Evolutionary conservation across 345 rosid genomes (phyloP).

Genomic region (Euclidium syriacum): DNA sequence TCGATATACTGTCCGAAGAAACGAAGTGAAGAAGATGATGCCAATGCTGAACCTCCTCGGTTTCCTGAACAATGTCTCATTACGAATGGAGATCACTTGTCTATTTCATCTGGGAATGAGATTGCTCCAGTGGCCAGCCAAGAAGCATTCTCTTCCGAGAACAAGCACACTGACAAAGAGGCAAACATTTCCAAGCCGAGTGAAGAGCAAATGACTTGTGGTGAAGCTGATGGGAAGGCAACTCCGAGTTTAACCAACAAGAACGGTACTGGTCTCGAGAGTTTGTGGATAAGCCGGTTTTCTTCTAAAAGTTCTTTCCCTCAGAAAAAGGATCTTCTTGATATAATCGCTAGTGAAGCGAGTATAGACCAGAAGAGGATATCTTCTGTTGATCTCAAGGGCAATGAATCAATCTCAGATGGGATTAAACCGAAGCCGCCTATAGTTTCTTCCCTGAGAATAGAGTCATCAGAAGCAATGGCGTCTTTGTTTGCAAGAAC

Average conservation of each 20-base stretch:
- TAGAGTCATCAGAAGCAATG: slow-evolving; percentile 54
- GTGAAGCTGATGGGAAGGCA: slow-evolving; percentile 36
- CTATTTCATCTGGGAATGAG: slow-evolving; percentile 30
- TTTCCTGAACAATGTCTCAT: slow-evolving; percentile 30
- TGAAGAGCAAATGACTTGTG: slow-evolving; percentile 15
- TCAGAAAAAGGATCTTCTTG: not conserved
- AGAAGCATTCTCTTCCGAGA: slow-evolving; percentile 29
- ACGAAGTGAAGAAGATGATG: slow-evolving; percentile 33
- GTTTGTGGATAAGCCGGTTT: slow-evolving; percentile 78
- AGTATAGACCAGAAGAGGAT: too few species aligned
- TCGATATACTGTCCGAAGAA: slow-evolving; percentile 57
- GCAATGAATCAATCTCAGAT: slow-evolving; percentile 11
- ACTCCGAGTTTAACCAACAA: slow-evolving; percentile 26
- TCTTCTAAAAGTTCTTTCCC: slow-evolving; percentile 38
- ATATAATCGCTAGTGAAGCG: not conserved
- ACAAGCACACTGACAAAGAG: slow-evolving; percentile 33
- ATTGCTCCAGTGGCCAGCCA: slow-evolving; percentile 24
- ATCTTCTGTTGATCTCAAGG: too few species aligned
- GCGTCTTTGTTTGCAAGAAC: slow-evolving; percentile 64
- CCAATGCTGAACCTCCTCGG: slow-evolving; percentile 36
- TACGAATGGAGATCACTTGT: slow-evolving; percentile 33
- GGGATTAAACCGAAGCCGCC: slow-evolving; percentile 21
- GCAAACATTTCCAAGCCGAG: slow-evolving; percentile 29
- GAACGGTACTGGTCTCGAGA: slow-evolving; percentile 46
- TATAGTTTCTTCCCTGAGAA: slow-evolving; percentile 31